These are phyloP conservation scores for Albatrellus sp. DNA, from an alignment of 1,284 basidiomycete genomes.

Conservation along the genomic window DNA sequence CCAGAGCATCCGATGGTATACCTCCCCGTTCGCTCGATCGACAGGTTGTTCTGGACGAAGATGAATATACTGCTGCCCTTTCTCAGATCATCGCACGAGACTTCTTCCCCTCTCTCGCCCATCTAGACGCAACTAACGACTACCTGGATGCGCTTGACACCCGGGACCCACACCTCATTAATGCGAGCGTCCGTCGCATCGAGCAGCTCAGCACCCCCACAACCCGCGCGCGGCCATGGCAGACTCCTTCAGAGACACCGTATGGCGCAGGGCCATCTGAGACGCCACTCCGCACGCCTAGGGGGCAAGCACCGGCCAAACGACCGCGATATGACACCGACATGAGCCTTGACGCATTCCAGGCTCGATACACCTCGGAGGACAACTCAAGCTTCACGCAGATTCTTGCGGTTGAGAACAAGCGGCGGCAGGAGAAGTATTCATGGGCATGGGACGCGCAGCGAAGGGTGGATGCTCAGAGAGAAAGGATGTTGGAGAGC, in stretches of 20 bases:
- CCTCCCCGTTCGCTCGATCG: conserved; percentile 48
- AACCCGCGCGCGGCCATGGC: conserved; percentile 22
- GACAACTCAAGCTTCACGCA: conserved; percentile 92
- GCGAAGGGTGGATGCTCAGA: conserved; percentile 56
- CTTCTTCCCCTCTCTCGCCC: conserved; percentile 89
- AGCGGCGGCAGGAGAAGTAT: conserved; percentile 63
- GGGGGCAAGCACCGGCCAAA: conserved; percentile 32
- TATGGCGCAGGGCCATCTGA: conserved; percentile 48
- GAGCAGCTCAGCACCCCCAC: conserved; percentile 34
- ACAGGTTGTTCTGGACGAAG: conserved; percentile 80
- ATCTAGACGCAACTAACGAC: conserved; percentile 76
- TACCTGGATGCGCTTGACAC: conserved; percentile 71
- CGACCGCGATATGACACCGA: conserved; percentile 43
- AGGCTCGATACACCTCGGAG: conserved; percentile 85
- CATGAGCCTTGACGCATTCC: conserved; percentile 74
- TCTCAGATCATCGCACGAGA: conserved; percentile 92
- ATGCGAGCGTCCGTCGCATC: conserved; percentile 60
- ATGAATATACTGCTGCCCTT: conserved; percentile 88
- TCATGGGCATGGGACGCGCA: conserved; percentile 91
- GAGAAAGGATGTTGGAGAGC: conserved; percentile 46
- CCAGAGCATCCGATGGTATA: conserved; percentile 12
- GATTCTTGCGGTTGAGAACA: conserved; percentile 83
- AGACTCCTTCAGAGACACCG: conserved; percentile 56
- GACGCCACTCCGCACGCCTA: conserved; percentile 45
- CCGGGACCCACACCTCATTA: conserved; percentile 62